Conservation (phyloP, 495 filamentous ascomycete species). For the Geoglossum glabrum region DNA sequence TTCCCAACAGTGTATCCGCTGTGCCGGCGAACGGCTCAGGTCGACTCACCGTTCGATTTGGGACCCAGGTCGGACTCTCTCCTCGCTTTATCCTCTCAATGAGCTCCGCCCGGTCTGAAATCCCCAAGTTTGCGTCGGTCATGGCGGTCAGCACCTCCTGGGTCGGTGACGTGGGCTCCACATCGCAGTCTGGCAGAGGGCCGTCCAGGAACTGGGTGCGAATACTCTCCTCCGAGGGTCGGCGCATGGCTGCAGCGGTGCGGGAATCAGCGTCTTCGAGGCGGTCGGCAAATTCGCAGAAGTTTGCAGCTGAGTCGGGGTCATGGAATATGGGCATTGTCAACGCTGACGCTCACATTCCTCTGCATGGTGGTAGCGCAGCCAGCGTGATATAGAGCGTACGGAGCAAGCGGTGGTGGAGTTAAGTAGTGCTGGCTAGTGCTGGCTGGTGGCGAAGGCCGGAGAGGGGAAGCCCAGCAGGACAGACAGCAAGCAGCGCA, state of each 20-base stretch:
- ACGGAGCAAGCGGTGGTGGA: not conserved
- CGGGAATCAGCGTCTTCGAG: not conserved
- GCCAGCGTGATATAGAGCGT: not conserved
- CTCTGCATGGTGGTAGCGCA: not conserved
- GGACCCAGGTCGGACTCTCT: constrained; percentile 57
- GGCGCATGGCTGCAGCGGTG: constrained; percentile 2
- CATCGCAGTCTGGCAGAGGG: constrained; percentile 18
- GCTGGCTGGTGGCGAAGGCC: not conserved
- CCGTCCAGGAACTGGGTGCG: constrained; percentile 32
- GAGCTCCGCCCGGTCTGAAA: constrained; percentile 45
- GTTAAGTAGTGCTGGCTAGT: not conserved
- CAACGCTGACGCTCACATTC: not conserved
- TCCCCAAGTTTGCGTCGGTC: not conserved
- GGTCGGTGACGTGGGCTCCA: not conserved
- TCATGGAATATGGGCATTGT: constrained; percentile 43
- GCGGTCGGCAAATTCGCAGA: constrained; percentile 2
- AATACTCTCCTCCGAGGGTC: constrained; percentile 30
- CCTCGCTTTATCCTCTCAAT: constrained; percentile 71
- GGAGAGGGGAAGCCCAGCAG: not conserved
- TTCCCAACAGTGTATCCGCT: not conserved
- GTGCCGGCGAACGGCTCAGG: not conserved
- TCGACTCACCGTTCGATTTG: constrained; percentile 39
- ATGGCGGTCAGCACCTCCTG: constrained; percentile 1
- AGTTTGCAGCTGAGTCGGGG: constrained; percentile 4
- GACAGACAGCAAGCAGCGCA: too few relatives aligned